Evolutionary conservation across 192 early-diverging fungal genomes (phyloP), one percentile per base, ranked within the genome.

Genomic region (Coemansia sp.): DNA sequence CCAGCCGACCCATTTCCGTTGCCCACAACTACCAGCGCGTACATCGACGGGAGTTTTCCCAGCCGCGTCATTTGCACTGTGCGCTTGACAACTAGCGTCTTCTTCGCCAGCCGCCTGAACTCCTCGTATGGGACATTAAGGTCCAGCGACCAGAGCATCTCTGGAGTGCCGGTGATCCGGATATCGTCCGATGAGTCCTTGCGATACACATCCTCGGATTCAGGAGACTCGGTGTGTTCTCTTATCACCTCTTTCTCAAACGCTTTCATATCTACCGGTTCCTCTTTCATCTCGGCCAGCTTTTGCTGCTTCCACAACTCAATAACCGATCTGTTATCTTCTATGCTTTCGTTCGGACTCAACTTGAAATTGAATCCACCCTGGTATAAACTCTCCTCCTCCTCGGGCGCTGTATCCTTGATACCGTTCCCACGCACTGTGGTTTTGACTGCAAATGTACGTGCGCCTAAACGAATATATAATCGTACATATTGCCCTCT

Each of bases 1-100:
- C n/a, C n/a, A n/a, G n/a, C n/a, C n/a, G n/a, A n/a, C n/a, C 97
- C 97, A 40, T 88, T 83, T 7, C 92, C 92, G 67, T 97, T 93
- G 5, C 97, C 97, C 5, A 99, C 95, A 3, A 98, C 93, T 6
- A 99, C 97, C 46, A 96, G 67, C 1, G 93, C 93, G 31, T 92
- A 94, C 83, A 93, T 87, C 26, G 87, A 87, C 34, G 88, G 87
- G 23, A 87, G 77, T 67, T 92, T 92, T 57, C 92, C 92, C 61
- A 87, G 89, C 17, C 85, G 83, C 31, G 89, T 92, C 86, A 89
- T 87, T 68, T 90, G 89, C 48, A 87, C 86, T 2, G 87, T 88
- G 40, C 89, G 86, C 71, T 88, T 89, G 21, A 92, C 82, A 14
- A 90, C 78, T 47, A 93, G 62, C 11, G 88, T 79, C 63, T 86